Evolutionary conservation across 345 rosid genomes (phyloP), one percentile per base, ranked within the genome.

Genomic region (Camelina neglecta): DNA sequence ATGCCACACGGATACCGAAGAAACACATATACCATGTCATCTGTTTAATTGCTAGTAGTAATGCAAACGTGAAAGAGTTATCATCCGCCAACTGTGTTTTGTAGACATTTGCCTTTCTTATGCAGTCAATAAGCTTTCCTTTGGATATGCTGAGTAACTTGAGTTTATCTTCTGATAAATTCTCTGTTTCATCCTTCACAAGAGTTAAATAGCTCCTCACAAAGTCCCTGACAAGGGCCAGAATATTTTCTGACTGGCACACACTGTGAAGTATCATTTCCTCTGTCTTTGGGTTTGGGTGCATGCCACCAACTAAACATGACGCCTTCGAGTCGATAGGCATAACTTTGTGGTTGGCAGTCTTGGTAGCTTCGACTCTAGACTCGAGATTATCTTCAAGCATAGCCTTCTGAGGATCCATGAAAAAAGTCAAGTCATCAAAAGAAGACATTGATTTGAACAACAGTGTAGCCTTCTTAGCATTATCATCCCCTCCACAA

Each of bases 371-470:
- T 63, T 66, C 72, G 24, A 57, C 79, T 69, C 74, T 59, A 60
- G 72, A 65, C 69, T 71, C 85, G 24, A 59, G 47, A 80, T 77
- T 84, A 71, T 72, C 82, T 67, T 77, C 76, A 18, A 61, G 59
- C 69, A 70, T 80, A 75, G 79, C 83, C 83, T 86, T 88, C 51
- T 58, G 81, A 71, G 89, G 96, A 85, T 89, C 89, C 89, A 92
- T 84, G 90, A 90, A 90, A 75, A 90, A 90, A n/a, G 82, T 87
- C 55, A 95, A 92, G 81, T 89, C 98, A 82, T 82, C 86, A 82
- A 86, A 89, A 60, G 84, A 83, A 44, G 93, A 84, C 90, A 83
- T 83, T 41, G 93, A 85, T 79, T 89, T 89, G 83, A 83, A 83
- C 51, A 88, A 65, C 68, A 70, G 58, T 1, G 86, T 72, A 62